Conservation (phyloP, 495 filamentous ascomycete genomes). For the Talaromyces borbonicus region DNA sequence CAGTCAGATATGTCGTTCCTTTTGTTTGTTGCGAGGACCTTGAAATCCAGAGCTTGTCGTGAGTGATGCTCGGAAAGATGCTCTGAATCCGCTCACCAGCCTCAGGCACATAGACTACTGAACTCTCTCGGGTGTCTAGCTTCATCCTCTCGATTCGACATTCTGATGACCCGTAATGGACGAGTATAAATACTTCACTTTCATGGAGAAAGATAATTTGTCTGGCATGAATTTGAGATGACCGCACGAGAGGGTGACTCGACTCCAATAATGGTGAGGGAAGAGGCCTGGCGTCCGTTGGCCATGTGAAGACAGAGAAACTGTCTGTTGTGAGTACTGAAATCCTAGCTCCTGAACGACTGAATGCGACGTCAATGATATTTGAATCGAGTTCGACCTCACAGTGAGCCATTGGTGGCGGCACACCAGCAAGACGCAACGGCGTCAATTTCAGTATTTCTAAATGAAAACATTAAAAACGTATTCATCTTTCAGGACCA, state of each 20-base stretch:
- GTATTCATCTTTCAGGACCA: neutral
- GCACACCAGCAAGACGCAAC: slow-evolving; percentile 70
- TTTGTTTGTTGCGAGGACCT: slow-evolving; percentile 18
- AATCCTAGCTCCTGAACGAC: slow-evolving; percentile 52
- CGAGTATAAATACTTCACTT: slow-evolving; percentile 34
- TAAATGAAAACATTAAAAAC: slow-evolving; percentile 17
- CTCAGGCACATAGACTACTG: slow-evolving; percentile 20
- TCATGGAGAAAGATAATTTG: slow-evolving; percentile 37
- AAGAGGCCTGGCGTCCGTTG: slow-evolving; percentile 39
- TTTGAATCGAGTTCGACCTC: slow-evolving; percentile 56
- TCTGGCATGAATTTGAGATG: slow-evolving; percentile 23
- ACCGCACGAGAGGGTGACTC: slow-evolving; percentile 34
- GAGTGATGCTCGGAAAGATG: slow-evolving; percentile 28
- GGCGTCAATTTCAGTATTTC: slow-evolving; percentile 74
- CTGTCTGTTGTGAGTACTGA: slow-evolving; percentile 57
- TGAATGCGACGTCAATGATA: slow-evolving; percentile 66
- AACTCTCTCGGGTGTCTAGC: slow-evolving; percentile 27
- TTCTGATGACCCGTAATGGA: slow-evolving; percentile 22
- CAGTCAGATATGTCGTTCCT: slow-evolving; percentile 23
- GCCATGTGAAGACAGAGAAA: slow-evolving; percentile 57
- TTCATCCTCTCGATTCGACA: slow-evolving; percentile 28
- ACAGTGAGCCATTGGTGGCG: slow-evolving; percentile 83
- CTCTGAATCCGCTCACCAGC: slow-evolving; percentile 30
- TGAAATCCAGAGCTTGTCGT: slow-evolving; percentile 35
- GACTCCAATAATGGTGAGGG: slow-evolving; percentile 35